Percentiles rank a stretch among this genome's conserved stretches.
phyloP scores from a whole-genome alignment of 257 asterid genomes.

The Eucommia ulmoides region DNA sequence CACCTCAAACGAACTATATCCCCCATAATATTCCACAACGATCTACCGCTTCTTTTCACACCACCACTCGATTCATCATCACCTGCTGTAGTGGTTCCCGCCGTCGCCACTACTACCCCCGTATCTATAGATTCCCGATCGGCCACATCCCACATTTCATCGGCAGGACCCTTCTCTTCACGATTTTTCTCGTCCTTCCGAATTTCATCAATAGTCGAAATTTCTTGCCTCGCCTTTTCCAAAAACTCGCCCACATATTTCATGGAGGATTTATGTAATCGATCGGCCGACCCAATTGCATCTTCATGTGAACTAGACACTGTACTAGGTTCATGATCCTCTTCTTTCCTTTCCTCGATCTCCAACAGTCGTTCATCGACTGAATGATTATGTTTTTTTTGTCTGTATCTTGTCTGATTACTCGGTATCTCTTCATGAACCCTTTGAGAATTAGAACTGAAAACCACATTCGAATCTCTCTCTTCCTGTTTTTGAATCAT shows the following conservation, averaged over 20 bases:
- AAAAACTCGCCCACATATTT: constrained; percentile 49
- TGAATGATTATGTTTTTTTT: constrained; percentile 13
- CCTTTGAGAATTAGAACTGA: constrained; percentile 18
- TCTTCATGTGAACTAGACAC: constrained; percentile 22
- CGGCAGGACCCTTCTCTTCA: constrained; percentile 58
- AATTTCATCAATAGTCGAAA: constrained; percentile 38
- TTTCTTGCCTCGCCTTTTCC: constrained; percentile 39
- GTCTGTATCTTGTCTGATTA: constrained; percentile 11
- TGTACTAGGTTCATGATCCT: constrained; percentile 16
- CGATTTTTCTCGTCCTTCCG: constrained; percentile 35
- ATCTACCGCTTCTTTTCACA: constrained; percentile 57
- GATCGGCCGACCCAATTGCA: constrained; percentile 54
- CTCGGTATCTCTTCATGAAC: constrained; percentile 16
- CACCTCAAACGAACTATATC: constrained; percentile 58
- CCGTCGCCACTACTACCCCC: constrained; percentile 27
- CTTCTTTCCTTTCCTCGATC: no score
- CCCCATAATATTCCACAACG: constrained; percentile 59
- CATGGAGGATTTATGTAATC: constrained; percentile 46
- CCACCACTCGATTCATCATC: constrained; percentile 6
- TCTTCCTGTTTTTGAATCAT: no score
- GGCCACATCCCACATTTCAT: constrained; percentile 66
- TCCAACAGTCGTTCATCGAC: no score
- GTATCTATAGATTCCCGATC: constrained; percentile 29
- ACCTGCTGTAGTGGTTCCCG: constrained; percentile 22
- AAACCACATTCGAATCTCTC: constrained; percentile 6